Evolutionary conservation across 1,284 basidiomycete genomes (phyloP), one percentile per base, ranked within the genome.

Genomic region (Pascua guehoae): DNA sequence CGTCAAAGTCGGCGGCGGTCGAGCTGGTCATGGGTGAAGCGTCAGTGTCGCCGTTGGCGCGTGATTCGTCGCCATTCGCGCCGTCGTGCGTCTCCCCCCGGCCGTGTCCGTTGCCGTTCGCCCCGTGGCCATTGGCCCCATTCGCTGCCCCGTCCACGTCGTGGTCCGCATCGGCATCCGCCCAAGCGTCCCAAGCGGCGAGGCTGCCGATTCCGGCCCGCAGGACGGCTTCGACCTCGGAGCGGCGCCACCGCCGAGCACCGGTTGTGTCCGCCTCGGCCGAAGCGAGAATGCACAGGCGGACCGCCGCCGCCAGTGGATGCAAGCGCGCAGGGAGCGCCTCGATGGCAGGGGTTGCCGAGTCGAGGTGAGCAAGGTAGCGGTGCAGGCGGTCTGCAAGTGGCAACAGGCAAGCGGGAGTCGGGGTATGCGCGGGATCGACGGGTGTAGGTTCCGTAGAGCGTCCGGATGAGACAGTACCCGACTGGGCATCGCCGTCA

Each of bases 161-260:
- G 17, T 40, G 45, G 32, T 54, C 51, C 12, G 46, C 46, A 2
- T 55, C 50, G n/a, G 59, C 37, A 12, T 61, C 53, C 12, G 32
- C 16, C 8, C 39, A 38, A 5, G 17, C 44, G 14, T 59, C 49
- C 71, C 71, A 73, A 32, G 50, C 55, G 16, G 60, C 57, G 5
- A 59, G 55, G 15, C 60, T 64, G 4, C 67, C 71, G 11, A 73
- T 48, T 12, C 62, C 55, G 3, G 83, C 80, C 1, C 81, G 78
- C 24, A 91, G 78, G 61, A 88, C 81, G n/a, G 84, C 84, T 5
- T 73, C 78, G 2, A 83, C 84, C 69, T 92, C 90, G 14, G 71
- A 74, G 49, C 75, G 78, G 1, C 85, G 86, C 89, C 89, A 92
- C 84, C 80, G 41, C 7, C 47, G 51, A 11, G 15, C 18, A 5